Conservation (phyloP, 306 rosid genomes). For the Malus domestica region ASM211411v1 NC_041794.1:33913001-33913500, state of each 20-base stretch:
- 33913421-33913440: constrained; percentile 92
- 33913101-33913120: constrained; percentile 97
- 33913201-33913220: constrained; percentile 91
- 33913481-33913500: constrained; percentile 84
- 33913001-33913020: neutral
- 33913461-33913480: constrained; percentile 80
- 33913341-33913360: neutral
- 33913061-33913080: constrained; percentile 43
- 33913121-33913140: constrained; percentile 98
- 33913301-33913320: constrained; percentile 72
- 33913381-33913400: constrained; percentile 13
- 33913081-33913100: constrained; percentile 69
- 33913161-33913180: constrained; percentile 94
- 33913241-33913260: constrained; percentile 80
- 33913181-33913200: constrained; percentile 92
- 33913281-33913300: constrained; percentile 75
- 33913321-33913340: neutral
- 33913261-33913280: constrained; percentile 86
- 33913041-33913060: constrained; percentile 70
- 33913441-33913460: constrained; percentile 77
- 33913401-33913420: constrained; percentile 95
- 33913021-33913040: constrained; percentile 49
- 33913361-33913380: neutral
- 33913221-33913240: constrained; percentile 94
- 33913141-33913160: constrained; percentile 89